Base-by-base conservation (phyloP, 2,329 filamentous ascomycete genomes). In the Colletotrichum tabaci region DNA sequence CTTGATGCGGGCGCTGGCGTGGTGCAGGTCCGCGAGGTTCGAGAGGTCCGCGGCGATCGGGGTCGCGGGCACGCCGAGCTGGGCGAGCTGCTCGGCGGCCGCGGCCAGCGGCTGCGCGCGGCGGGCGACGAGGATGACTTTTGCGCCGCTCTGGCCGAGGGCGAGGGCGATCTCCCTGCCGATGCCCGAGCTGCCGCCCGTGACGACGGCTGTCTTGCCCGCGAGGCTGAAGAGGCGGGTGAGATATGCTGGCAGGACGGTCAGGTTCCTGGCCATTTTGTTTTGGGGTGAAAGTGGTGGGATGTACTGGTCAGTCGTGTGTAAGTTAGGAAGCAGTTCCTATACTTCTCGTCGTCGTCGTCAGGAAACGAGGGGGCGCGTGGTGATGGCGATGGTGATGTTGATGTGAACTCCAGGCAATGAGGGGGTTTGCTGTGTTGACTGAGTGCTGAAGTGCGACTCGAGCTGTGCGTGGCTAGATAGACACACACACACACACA, bases 181-280 rank as follows among this genome's bases (percentile, higher is more conserved):
- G 60, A 82, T 82, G 13, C 80, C 80, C 4, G 78, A 78, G 69
- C 79, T 81, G n/a, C 76, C 80, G 8, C 80, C 80, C 0, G 80
- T 81, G 1, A 82, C 72, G 8, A 81, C 75, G 0, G 78, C 80
- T 6, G 77, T 75, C 47, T 74, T 75, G 18, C 79, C 79, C 0
- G 72, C 65, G n/a, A 81, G 77, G 21, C 76, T 74, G 65, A 81
- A 80, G 40, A 81, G 72, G 9, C 74, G 73, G 30, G 77, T 61
- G 35, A 81, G 76, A 53, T 79, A 80, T 9, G 53, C 18, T 0
- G 69, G 69, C 4, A 72, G 30, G n/a, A 61, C 57, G 30, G 53
- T 61, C 4, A 61, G 3, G 12, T 72, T 72, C 30, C 66, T 60
- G 9, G 69, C 65, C 69, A 72, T 72, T 35, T 55, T 63, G 6